Evolutionary conservation across 495 filamentous ascomycete species (phyloP), one percentile per base, ranked within the genome.

Genomic region (Ramalina intermedia): DNA sequence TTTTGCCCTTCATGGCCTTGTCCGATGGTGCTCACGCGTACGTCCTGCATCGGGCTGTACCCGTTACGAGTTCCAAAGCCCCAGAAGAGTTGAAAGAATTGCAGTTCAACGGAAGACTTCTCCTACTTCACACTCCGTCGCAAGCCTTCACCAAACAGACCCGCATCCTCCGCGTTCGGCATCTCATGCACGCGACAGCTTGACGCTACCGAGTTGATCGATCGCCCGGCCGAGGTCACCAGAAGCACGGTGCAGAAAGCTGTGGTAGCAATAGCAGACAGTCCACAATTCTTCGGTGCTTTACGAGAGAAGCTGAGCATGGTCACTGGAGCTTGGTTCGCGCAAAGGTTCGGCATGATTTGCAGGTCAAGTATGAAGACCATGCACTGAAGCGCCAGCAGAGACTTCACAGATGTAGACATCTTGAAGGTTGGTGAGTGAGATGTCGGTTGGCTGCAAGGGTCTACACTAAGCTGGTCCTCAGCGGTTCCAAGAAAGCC

Each of bases 1-100:
- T 95, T 51, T 72, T 98, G 42, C 91, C 91, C 0, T 98, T 96
- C 66, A 95, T 96, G 85, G 91, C 90, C n/a, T 68, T 98, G 53
- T 87, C 85, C 29, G 91, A 98, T 63, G 91, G 91, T 26, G 91
- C 91, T 36, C 91, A 98, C 68, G 75, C 86, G 86, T 94, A 74
- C 58, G 82, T 69, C 41, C 40, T 40, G 20, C 21, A 13, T 46
- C 4, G 20, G 17, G 26, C 47, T 21, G 1, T 3, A 24, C 23
- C 23, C 23, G 6, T 7, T 33, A 9, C 29, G 8, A 20, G 37
- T 13, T 37, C 7, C 24, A 37, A 23, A 13, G 12, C 5, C 24
- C 18, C 33, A 27, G 37, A 46, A 23, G 41, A 26, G 46, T 58
- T 62, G 40, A 63, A 41, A 41, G 17, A 47, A 33, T 24, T 43